Evolutionary conservation across 1,139 yeast species (phyloP), one percentile per base, ranked within the genome.

Genomic region (Suhomyces yuchorum): DNA sequence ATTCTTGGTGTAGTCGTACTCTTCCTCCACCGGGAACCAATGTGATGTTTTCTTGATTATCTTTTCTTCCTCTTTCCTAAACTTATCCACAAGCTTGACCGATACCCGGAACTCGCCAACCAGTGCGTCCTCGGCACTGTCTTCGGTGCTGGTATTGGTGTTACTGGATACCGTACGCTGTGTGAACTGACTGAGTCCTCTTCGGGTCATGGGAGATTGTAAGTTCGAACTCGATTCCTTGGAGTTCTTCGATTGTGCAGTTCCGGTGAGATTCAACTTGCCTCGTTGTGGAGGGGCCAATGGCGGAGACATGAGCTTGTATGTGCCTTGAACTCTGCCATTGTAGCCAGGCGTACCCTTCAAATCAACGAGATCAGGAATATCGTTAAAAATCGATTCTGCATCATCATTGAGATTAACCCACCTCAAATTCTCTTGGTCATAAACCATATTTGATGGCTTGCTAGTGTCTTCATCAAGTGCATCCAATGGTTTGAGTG

Each of bases 341-440:
- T 35, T 45, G 8, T 39, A 24, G 4, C 44, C 44, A 15, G 44
- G 49, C 8, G 51, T 43, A n/a, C 39, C 26, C 9, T 33, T 41
- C 14, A 35, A 37, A 17, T 49, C 60, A 1, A 48, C 57, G 40
- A 65, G 61, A 50, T 74, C 80, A 1, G 82, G 84, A 32, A 82
- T 63, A 12, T 77, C 83, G 17, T 70, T 75, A 56, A 84, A 81
- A 4, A 84, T 81, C 50, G 57, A 50, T n/a, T 81, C 83, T 22
- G 68, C 73, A 17, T 74, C 76, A 28, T 67, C 73, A 37, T 74
- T 75, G 37, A 59, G 50, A 47, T 61, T 63, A 39, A 62, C 55
- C 65, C 90, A 84, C 52, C 80, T 70, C 62, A 84, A 65, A 47
- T 78, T 77, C 20, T 74, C 77, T 3, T 81, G 77, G 57, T 84